Conservation (phyloP, 495 filamentous ascomycete species). For the Penicillium bialowiezense region DNA sequence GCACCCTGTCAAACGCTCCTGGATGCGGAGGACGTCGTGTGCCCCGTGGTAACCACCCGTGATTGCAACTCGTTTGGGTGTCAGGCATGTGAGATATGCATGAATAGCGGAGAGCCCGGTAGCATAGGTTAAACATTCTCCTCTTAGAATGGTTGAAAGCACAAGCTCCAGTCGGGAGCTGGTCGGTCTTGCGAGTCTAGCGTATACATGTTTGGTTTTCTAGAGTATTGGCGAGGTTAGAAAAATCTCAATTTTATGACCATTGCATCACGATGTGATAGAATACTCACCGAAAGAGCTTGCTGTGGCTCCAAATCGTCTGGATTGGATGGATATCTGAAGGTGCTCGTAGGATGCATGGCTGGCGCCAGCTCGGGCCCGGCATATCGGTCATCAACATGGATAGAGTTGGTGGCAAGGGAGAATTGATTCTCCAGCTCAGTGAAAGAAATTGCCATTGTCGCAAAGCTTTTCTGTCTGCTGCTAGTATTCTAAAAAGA, state of each 20-base stretch:
- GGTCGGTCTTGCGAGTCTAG: background rate
- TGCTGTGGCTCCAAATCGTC: background rate
- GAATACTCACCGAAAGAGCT: background rate
- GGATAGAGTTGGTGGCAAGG: background rate
- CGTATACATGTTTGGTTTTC: background rate
- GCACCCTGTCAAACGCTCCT: slow-evolving; percentile 64
- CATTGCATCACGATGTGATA: background rate
- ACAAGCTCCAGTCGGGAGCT: background rate
- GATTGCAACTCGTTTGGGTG: slow-evolving; percentile 71
- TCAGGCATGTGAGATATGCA: slow-evolving; percentile 67
- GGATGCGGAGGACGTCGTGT: slow-evolving; percentile 70
- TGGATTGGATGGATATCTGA: background rate
- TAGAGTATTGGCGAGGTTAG: background rate
- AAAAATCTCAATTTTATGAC: background rate
- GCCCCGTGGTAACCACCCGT: slow-evolving; percentile 82
- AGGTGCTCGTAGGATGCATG: background rate
- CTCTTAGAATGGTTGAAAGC: slow-evolving; percentile 53
- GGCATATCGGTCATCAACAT: background rate
- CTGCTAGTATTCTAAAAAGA: no score
- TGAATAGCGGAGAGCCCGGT: slow-evolving; percentile 83
- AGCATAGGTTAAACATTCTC: slow-evolving; percentile 65
- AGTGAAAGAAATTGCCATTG: no score
- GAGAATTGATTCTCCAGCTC: background rate
- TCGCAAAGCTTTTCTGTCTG: no score
- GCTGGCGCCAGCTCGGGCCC: background rate